A percentile compares a stretch with the other conserved stretches of the same genome.
Evolutionary conservation across 1,284 basidiomycete genomes (phyloP).

Genomic region (Irpex rosettiformis): DNA sequence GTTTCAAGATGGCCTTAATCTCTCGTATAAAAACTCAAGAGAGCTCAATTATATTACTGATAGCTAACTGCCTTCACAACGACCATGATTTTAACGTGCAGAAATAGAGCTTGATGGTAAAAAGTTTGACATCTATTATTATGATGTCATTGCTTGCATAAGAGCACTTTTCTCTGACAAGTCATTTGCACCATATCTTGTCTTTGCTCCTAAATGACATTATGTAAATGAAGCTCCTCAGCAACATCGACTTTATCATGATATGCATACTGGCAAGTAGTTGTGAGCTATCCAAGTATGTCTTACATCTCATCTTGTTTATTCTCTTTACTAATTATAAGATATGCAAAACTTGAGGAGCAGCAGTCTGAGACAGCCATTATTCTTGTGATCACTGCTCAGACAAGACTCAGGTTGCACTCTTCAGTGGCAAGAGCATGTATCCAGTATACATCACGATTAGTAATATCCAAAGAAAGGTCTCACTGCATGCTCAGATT

Average conservation of each 20-base stretch:
- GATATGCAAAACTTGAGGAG: too few relatives aligned
- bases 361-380: conserved; percentile 13
- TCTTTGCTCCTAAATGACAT: conserved; percentile 31
- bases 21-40: conserved; percentile 25
- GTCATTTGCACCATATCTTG: conserved; percentile 14
- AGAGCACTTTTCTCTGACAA: conserved; percentile 5
- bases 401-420: conserved; percentile 20
- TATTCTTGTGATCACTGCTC: conserved; percentile 20
- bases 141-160: conserved; percentile 11
- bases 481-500: conserved; percentile 36
- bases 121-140: conserved; percentile 5
- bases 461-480: conserved; percentile 25
- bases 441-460: conserved; percentile 26
- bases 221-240: conserved; percentile 24
- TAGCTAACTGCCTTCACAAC: conserved; percentile 23
- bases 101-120: conserved; percentile 22
- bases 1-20: conserved; percentile 18
- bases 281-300: conserved; percentile 34
- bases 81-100: conserved; percentile 17
- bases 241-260: conserved; percentile 25
- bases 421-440: conserved; percentile 19
- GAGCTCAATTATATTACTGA: conserved; percentile 32
- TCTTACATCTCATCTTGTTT: neutral
- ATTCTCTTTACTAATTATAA: neutral
- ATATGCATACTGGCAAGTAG: conserved; percentile 35